Evolutionary conservation across 257 asterid species (phyloP), one percentile per base, ranked within the genome.

Genomic region (Solanum tarapatanum): DNA sequence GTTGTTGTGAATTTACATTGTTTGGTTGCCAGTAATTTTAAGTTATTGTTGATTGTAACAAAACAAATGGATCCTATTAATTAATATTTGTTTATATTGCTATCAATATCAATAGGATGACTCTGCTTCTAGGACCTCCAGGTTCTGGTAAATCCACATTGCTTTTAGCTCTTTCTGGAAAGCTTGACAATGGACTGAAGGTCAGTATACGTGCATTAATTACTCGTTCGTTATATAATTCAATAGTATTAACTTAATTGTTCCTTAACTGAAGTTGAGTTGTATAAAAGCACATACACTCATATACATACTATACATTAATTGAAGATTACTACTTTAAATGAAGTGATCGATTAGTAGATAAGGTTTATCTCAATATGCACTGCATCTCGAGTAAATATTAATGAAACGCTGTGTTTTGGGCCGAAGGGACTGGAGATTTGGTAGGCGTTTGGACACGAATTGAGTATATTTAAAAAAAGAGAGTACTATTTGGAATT

Each of bases 61-160:
- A 76, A n/a, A 41, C 48, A 39, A 3, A 2, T 39, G n/a, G 68
- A 60, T 60, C 68, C 28, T 60, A 60, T 60, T 60, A 60, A 8
- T 1, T 60, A 36, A 39, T 76, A 21, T 73, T 73, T 79, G 84
- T 14, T 79, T 77, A 2, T 14, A 43, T 79, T 79, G 84, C 84
- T 79, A 30, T 87, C 88, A 85, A 87, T 89, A 94, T 11, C 9
- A 66, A 66, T 66, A 66, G 99, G 96, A 93, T 96, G 93, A 96
- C 99, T 48, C 90, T 95, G 82, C 99, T 96, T 90, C 90, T 95
- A 88, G 98, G 98, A 58, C 98, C 99, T 89, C 99, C 99, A 66
- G 97, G 97, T 89, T 95, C 99, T 39, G 99, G 99, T 51, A 96
- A 96, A 90, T 93, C 99, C 68, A 92, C 98, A 13, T 88, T 96